These are phyloP conservation scores for Lasiodiplodia theobromae DNA, from an alignment of 2,329 filamentous ascomycete genomes.

Conservation along the genomic window DNA sequence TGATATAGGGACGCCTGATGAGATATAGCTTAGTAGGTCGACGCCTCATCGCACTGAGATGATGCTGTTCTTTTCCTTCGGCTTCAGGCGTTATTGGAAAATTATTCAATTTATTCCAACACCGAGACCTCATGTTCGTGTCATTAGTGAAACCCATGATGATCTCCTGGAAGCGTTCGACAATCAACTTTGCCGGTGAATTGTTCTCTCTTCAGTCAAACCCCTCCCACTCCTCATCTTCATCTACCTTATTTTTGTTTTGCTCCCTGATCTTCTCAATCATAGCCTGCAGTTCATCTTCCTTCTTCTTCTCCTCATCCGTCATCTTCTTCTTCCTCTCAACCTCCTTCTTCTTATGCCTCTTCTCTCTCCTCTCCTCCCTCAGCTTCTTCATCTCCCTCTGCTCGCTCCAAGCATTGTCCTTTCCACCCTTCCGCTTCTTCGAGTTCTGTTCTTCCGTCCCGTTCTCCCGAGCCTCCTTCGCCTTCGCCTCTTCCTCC, in stretches of 20 bases:
- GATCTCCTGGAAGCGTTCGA: background rate
- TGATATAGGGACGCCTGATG: background rate
- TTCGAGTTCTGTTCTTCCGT: conserved; percentile 18
- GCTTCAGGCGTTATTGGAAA: no score
- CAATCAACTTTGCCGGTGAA: background rate
- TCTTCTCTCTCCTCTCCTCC: conserved; percentile 45
- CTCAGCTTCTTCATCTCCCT: conserved; percentile 43
- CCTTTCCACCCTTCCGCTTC: conserved; percentile 37
- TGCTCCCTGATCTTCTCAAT: conserved; percentile 35
- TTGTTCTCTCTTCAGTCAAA: conserved; percentile 11
- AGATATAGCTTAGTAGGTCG: background rate
- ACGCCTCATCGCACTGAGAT: no score
- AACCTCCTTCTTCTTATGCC: conserved; percentile 34
- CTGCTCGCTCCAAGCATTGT: conserved; percentile 46
- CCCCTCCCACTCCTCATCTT: conserved; percentile 41
- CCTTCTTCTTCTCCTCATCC: conserved; percentile 43
- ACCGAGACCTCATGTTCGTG: background rate
- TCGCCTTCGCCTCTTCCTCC: conserved; percentile 44
- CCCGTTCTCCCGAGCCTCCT: conserved; percentile 31
- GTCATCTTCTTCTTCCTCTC: conserved; percentile 39
- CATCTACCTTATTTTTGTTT: conserved; percentile 37
- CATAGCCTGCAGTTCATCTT: conserved; percentile 37
- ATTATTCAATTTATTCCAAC: no score
- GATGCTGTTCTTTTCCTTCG: no score
- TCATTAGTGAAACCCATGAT: background rate